A percentile compares a stretch with the other conserved stretches of the same genome.
These are phyloP conservation scores for Hebeloma cylindrosporum DNA, from an alignment of 768 basidiomycete genomes.

Conservation along the genomic window DNA sequence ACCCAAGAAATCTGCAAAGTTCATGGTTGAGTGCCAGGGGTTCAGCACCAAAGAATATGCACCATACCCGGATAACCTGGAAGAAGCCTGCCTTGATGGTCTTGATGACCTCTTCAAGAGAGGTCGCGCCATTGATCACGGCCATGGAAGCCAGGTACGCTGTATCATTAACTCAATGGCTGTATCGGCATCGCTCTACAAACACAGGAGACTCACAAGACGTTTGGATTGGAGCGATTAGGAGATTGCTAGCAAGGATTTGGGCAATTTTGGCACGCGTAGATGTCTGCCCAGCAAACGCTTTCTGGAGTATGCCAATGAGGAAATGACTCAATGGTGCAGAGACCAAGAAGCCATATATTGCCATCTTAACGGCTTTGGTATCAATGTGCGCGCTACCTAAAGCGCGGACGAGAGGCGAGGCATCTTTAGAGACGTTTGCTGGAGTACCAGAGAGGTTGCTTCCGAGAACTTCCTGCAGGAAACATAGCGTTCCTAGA, in stretches of 20 bases:
- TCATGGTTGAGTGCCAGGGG: not conserved
- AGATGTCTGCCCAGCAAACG: conserved; percentile 73
- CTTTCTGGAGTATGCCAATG: conserved; percentile 68
- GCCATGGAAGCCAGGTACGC: conserved; percentile 82
- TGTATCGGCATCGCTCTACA: no score
- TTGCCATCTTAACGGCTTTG: conserved; percentile 80
- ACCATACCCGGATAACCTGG: conserved; percentile 65
- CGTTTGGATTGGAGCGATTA: conserved; percentile 76
- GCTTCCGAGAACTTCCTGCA: conserved; percentile 82
- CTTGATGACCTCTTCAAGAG: conserved; percentile 58
- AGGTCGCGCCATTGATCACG: conserved; percentile 77
- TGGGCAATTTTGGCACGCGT: conserved; percentile 64
- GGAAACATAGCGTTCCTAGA: conserved; percentile 51
- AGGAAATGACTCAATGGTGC: conserved; percentile 80
- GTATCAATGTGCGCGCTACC: conserved; percentile 58
- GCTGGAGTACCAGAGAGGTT: conserved; percentile 64
- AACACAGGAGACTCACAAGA: conserved; percentile 57
- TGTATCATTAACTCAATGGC: no score
- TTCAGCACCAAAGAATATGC: not conserved
- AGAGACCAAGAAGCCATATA: conserved; percentile 82
- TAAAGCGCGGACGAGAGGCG: conserved; percentile 50
- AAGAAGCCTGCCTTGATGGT: conserved; percentile 75
- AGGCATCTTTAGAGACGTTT: conserved; percentile 52
- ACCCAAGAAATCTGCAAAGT: conserved; percentile 70
- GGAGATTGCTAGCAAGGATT: conserved; percentile 72